These are phyloP conservation scores for Asclepias syriaca DNA, from an alignment of 257 asterid genomes.

Conservation along the genomic window DNA sequence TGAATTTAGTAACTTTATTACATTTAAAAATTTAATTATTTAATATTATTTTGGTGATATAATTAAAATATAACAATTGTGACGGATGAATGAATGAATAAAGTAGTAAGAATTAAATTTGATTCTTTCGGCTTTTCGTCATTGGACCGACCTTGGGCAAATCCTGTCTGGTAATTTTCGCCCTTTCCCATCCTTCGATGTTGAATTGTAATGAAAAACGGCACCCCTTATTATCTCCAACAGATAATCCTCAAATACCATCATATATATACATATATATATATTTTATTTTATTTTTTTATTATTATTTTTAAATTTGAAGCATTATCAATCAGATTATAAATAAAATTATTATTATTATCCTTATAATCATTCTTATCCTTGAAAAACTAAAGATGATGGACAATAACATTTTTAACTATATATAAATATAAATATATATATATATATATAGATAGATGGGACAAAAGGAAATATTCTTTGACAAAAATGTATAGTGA, in stretches of 20 bases:
- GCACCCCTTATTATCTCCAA: slow-evolving; percentile 1
- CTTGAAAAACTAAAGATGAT: not conserved
- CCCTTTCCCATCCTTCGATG: not conserved
- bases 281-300: too few relatives aligned
- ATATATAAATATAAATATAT: not conserved
- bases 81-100: slow-evolving; percentile 5
- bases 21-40: too few relatives aligned
- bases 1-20: too few relatives aligned
- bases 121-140: slow-evolving; percentile 1
- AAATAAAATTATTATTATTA: too few relatives aligned
- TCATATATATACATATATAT: too few relatives aligned
- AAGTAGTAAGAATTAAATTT: slow-evolving; percentile 2
- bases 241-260: not conserved
- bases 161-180: not conserved
- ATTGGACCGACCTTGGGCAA: slow-evolving; percentile 12
- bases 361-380: not conserved
- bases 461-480: not conserved
- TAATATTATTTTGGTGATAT: too few relatives aligned
- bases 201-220: not conserved
- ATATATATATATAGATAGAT: not conserved
- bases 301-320: too few relatives aligned
- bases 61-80: not conserved
- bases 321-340: too few relatives aligned
- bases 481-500: not conserved
- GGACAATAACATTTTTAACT: not conserved